Evolutionary conservation across 2,329 filamentous ascomycete genomes (phyloP), one percentile per base, ranked within the genome.

Genomic region (Fusarium musae): DNA sequence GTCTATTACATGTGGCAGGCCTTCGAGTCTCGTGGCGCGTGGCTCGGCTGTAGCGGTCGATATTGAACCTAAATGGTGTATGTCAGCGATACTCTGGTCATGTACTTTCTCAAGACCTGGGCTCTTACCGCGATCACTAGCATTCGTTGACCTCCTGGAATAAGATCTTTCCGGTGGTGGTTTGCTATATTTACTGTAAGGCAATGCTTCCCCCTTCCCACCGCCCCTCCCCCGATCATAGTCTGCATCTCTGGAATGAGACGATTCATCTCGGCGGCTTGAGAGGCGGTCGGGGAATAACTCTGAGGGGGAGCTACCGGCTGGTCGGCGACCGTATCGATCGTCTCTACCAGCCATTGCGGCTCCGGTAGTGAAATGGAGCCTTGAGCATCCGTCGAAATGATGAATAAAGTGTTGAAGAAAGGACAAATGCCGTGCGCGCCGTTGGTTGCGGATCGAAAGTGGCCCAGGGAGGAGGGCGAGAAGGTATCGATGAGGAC

Each of bases 321-420:
- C 32, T 15, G 64, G 32, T 50, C 67, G 54, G 26, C 66, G 69
- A 46, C 69, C 60, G 26, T 66, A 73, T 17, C 67, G 72, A 36
- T 62, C 58, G 56, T 72, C 60, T 69, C 70, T 74, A 58, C 70
- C 66, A 56, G 69, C 70, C 76, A 78, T 77, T 26, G 50, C 61
- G 71, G 73, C 73, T 70, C 67, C 66, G 54, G 62, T 57, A 59
- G 63, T 57, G 47, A 36, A 26, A 30, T 34, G 36, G 43, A 43
- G 56, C n/a, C 39, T 50, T 43, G 40, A 64, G 60, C 75, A 77
- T 77, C 54, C 73, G 69, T 59, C 47, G 54, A 49, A 40, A 26
- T 36, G 49, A 42, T 16, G 37, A 11, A 50, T 21, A 32, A 57
- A 46, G 26, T 16, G 36, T 44, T 26, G 46, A 44, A 67, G 49